These are phyloP conservation scores for Aspergillus phoenicis DNA, from an alignment of 2,329 filamentous ascomycete species.

Conservation along the genomic window DNA sequence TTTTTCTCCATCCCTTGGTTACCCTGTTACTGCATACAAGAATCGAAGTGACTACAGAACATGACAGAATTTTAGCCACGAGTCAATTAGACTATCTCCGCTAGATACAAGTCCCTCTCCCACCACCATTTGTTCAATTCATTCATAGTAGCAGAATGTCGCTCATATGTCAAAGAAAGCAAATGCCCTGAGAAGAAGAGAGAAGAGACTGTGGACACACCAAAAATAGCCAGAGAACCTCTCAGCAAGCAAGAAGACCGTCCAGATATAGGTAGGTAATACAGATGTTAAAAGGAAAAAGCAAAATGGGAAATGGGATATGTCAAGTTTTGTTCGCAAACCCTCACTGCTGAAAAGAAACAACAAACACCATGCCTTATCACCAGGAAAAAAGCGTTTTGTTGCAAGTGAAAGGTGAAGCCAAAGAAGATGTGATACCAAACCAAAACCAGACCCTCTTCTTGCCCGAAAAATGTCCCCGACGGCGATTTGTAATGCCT, in stretches of 20 bases:
- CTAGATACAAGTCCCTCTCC: neutral
- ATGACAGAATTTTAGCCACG: neutral
- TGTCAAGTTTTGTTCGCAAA: neutral
- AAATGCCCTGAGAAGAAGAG: too few relatives aligned
- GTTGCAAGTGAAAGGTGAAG: neutral
- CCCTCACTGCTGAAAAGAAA: neutral
- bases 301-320: neutral
- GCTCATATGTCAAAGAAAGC: too few relatives aligned
- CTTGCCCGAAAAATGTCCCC: conserved; percentile 1
- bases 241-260: neutral
- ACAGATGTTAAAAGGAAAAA: conserved; percentile 1
- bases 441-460: neutral
- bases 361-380: conserved; percentile 5
- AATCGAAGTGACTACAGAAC: too few relatives aligned
- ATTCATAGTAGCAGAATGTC: neutral
- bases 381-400: neutral
- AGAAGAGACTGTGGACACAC: neutral
- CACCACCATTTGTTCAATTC: neutral
- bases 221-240: neutral
- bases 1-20: neutral
- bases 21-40: too few relatives aligned
- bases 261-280: conserved; percentile 7
- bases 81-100: neutral
- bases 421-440: neutral
- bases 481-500: neutral